A percentile compares a stretch with the other conserved stretches of the same genome.
Conservation (phyloP, 176 grass and related monocot genomes). For the Bromus sterilis region DNA sequence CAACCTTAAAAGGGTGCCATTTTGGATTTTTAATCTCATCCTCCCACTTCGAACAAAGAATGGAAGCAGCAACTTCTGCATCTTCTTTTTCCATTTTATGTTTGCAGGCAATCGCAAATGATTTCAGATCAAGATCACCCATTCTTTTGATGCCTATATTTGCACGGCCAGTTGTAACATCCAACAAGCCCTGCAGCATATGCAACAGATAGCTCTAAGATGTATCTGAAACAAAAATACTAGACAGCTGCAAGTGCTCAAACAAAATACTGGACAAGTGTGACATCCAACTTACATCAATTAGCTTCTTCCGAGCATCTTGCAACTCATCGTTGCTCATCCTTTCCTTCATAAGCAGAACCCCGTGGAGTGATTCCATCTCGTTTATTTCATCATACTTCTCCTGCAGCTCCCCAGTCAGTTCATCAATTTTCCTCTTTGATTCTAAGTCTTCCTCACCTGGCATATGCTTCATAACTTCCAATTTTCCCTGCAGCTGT, state of each 20-base stretch:
- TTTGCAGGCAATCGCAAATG: slow-evolving; percentile 35
- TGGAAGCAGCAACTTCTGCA: slow-evolving; percentile 15
- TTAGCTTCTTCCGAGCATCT: slow-evolving; percentile 42
- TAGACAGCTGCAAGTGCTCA: neutral
- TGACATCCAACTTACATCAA: too few species aligned
- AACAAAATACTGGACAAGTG: too few species aligned
- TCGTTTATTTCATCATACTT: slow-evolving; percentile 34
- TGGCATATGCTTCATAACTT: slow-evolving; percentile 36
- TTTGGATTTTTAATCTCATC: slow-evolving; percentile 36
- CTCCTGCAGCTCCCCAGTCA: slow-evolving; percentile 39
- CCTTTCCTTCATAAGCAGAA: slow-evolving; percentile 37
- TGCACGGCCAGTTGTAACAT: neutral
- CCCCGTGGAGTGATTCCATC: slow-evolving; percentile 38
- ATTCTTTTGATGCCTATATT: slow-evolving; percentile 38
- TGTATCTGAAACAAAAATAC: too few species aligned
- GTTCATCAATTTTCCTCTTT: slow-evolving; percentile 21
- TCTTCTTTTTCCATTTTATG: slow-evolving; percentile 31
- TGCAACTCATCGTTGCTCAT: slow-evolving; percentile 49
- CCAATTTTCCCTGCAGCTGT: slow-evolving; percentile 29
- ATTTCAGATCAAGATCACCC: slow-evolving; percentile 50
- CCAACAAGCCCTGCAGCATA: neutral
- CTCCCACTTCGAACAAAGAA: slow-evolving; percentile 52
- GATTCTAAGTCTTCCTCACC: slow-evolving; percentile 24
- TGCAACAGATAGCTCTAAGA: neutral
- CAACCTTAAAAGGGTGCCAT: slow-evolving; percentile 55